A percentile compares a stretch with the other conserved stretches of the same genome.
Evolutionary conservation across 2,329 filamentous ascomycete genomes (phyloP).

Genomic region (Exophiala bonariae): DNA sequence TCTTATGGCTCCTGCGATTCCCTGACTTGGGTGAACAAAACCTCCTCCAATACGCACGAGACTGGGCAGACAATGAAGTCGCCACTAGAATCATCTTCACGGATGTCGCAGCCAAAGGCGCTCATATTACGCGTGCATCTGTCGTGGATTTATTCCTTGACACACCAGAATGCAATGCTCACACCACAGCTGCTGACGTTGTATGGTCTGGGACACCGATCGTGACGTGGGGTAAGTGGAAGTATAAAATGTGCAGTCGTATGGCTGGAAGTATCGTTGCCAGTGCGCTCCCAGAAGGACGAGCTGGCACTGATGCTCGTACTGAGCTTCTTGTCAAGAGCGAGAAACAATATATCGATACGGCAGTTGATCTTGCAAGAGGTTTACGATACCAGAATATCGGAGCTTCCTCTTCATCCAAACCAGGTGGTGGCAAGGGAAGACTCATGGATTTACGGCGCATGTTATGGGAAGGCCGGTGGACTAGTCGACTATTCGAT

Average conservation of each 20-base stretch:
- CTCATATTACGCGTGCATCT: constrained; percentile 88
- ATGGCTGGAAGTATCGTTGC: constrained; percentile 95
- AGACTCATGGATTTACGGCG: constrained; percentile 76
- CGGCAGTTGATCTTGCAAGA: constrained; percentile 67
- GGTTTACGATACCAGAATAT: constrained; percentile 59
- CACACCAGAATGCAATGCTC: constrained; percentile 96
- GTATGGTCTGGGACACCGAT: constrained; percentile 95
- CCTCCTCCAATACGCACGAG: constrained; percentile 72
- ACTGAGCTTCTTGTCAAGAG: constrained; percentile 73
- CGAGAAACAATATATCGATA: constrained; percentile 82
- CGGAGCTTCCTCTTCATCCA: constrained; percentile 31
- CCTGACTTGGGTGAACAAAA: constrained; percentile 90
- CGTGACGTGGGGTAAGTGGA: constrained; percentile 84
- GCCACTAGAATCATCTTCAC: constrained; percentile 89
- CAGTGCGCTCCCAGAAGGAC: constrained; percentile 75
- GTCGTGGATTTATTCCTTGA: constrained; percentile 95
- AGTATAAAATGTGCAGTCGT: constrained; percentile 98
- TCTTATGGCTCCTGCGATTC: constrained; percentile 95
- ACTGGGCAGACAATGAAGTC: constrained; percentile 83
- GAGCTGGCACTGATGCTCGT: constrained; percentile 67
- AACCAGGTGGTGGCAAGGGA: constrained; percentile 48
- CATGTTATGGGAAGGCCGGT: constrained; percentile 79
- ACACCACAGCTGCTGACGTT: constrained; percentile 94
- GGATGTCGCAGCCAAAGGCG: constrained; percentile 91
- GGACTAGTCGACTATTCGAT: constrained; percentile 86